These are phyloP conservation scores for Capsicum pubescens DNA, from an alignment of 257 asterid genomes.

Conservation along the genomic window DNA sequence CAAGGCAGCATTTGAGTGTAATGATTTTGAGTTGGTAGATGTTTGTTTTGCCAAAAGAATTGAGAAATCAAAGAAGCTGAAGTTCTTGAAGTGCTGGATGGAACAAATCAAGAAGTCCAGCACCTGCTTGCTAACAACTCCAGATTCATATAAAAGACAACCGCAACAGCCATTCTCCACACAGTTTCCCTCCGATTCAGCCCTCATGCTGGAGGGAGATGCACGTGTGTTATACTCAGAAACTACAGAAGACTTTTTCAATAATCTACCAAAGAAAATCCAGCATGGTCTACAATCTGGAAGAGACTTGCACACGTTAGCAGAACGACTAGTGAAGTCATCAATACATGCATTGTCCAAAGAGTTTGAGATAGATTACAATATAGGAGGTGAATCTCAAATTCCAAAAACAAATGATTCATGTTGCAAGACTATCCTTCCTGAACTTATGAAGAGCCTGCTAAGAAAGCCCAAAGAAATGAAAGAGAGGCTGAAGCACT, in stretches of 20 bases:
- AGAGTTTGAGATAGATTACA: conserved; percentile 40
- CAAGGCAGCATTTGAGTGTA: conserved; percentile 64
- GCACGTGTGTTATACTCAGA: conserved; percentile 47
- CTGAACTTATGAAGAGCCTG: conserved; percentile 49
- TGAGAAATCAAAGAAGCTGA: conserved; percentile 70
- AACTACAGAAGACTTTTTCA: conserved; percentile 58
- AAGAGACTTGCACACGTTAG: conserved; percentile 77
- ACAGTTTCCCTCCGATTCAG: conserved; percentile 45
- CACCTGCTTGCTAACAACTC: conserved; percentile 34
- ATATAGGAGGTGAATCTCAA: conserved; percentile 41
- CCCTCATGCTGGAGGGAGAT: conserved; percentile 49
- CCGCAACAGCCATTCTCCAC: conserved; percentile 44
- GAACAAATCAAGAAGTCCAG: conserved; percentile 60
- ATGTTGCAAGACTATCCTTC: conserved; percentile 37
- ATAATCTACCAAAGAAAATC: conserved; percentile 56
- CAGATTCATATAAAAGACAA: conserved; percentile 41
- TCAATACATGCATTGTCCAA: conserved; percentile 54
- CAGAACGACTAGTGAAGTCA: conserved; percentile 71
- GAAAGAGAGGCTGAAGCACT: conserved; percentile 55
- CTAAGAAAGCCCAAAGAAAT: conserved; percentile 77
- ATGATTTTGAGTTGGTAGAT: conserved; percentile 69
- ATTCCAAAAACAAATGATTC: conserved; percentile 40
- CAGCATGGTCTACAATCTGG: conserved; percentile 74
- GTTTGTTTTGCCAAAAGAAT: conserved; percentile 51
- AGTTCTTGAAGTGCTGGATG: conserved; percentile 93